Base-by-base conservation (phyloP, 2,329 filamentous ascomycete species). In the Colletotrichum graminicola region DNA sequence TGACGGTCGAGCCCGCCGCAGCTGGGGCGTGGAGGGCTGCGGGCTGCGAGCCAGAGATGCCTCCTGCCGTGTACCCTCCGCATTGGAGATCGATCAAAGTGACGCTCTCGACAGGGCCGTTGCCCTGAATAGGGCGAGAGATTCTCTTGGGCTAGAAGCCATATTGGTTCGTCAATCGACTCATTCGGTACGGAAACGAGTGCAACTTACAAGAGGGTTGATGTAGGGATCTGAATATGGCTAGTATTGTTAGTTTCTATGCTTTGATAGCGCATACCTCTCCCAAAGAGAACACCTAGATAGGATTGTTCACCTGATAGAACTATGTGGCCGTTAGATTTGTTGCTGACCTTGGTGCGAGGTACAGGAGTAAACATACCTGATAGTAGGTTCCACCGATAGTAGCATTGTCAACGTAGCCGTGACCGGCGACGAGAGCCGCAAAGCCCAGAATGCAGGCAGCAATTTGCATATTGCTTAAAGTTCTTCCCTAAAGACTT, bases 101-200 rank as follows among this genome's bases (percentile, higher is more conserved):
- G 10, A 90, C 77, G 67, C 90, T 85, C 67, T 86, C 79, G 29
- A 90, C 84, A 0, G 88, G 88, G 4, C 89, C 88, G 77, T 90
- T 90, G 47, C 88, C 88, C 69, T 86, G 83, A 67, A 90, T 84
- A 10, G 82, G 80, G 23, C 88, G 86, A n/a, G 88, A 88, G 76
- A 90, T 85, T 41, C 72, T 64, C 23, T 73, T 62, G 34, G 69
- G 72, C 73, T 74, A 26, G 54, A 11, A 3, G 21, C 39, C 2
- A 12, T 34, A 16, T 36, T 12, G 49, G 45, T 6, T 8, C 16
- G 16, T 5, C 16, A 34, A n/a, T n/a, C 8, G 7, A 60, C 45
- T 21, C 47, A n/a, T 5, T n/a, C 45, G 49, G 55, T 6, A 16
- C 12, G 23, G 34, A 12, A 34, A 18, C n/a, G 23, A 41, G n/a